Evolutionary conservation across 768 basidiomycete genomes (phyloP), one percentile per base, ranked within the genome.

Genomic region (Suillus subluteus): DNA sequence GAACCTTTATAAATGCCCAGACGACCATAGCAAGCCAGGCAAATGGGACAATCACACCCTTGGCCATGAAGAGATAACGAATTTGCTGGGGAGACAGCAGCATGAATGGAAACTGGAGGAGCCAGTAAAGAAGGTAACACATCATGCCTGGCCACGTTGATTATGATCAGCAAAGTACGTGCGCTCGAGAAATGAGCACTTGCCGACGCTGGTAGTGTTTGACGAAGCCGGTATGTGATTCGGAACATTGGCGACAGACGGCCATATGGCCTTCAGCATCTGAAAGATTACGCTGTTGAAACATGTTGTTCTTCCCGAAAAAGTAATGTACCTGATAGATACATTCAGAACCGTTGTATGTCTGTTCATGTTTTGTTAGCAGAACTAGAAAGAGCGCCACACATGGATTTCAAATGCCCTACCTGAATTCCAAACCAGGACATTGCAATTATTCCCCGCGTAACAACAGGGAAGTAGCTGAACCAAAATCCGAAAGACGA

Each of bases 401-500:
- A 11, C 6, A 58, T 55, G 12, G 38, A 30, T 9, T 21, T 4
- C 50, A 65, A 43, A 55, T 68, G n/a, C 69, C 64, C 69, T 26
- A 87, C 88, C 82, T 90, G 90, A 21, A 91, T 84, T 7, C 87
- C 88, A 66, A 91, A 91, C 91, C 94, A 95, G 75, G 94, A 91
- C 84, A 94, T 86, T 44, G 91, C 83, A 30, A 95, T 84, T 23
- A 93, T 79, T 54, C 88, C 84, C 26, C 93, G 86, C 69, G 91
- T 92, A 66, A 95, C 74, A 56, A 96, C 91, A 66, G 87, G 88
- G 76, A 95, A 95, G 78, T 94, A 95, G 73, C 91, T 91, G 70
- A 95, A 85, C 88, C 91, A 95, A 79, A 94, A 95, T 0, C 94
- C 94, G 71, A 95, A 92, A 1, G 91, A 93, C 0, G 93, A 93